Conservation (phyloP, 2,329 filamentous ascomycete species). For the Phaeophleospora eucalypticola region DNA sequence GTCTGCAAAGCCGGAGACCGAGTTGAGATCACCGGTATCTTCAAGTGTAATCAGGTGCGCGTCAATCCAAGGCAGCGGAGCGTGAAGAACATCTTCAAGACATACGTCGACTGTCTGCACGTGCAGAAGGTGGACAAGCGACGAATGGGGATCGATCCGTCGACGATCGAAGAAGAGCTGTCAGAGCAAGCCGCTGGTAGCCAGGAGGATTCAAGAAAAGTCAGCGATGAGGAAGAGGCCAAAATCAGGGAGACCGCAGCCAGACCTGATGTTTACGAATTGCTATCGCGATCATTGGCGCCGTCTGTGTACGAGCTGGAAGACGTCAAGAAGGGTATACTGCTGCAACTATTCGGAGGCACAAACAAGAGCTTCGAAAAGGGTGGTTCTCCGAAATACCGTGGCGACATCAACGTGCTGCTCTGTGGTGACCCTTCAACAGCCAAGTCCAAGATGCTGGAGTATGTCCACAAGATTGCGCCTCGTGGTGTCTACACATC, state of each 20-base stretch:
- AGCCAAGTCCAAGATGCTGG: constrained; percentile 87
- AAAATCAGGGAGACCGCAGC: constrained; percentile 79
- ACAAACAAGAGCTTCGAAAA: constrained; percentile 98
- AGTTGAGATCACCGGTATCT: constrained; percentile 93
- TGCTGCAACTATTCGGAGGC: constrained; percentile 92
- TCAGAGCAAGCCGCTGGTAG: constrained; percentile 67
- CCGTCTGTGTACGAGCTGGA: constrained; percentile 98
- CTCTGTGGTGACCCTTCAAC: constrained; percentile 97
- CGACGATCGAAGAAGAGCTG: constrained; percentile 79
- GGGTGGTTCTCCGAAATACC: constrained; percentile 89
- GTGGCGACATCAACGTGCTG: constrained; percentile 95
- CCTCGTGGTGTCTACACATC: constrained; percentile 78
- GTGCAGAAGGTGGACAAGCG: constrained; percentile 96
- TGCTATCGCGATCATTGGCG: constrained; percentile 83
- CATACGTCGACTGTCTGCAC: constrained; percentile 91
- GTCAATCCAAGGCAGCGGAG: constrained; percentile 90
- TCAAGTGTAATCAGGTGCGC: constrained; percentile 88
- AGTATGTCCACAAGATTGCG: constrained; percentile 96
- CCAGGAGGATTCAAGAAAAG: constrained; percentile 77
- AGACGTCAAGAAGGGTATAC: constrained; percentile 96
- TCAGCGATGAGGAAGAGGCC: constrained; percentile 79
- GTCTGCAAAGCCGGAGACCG: constrained; percentile 97
- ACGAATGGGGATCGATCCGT: constrained; percentile 83
- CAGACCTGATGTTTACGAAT: constrained; percentile 84
- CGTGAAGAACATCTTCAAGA: constrained; percentile 96